Conservation (phyloP, 805 yeast genomes). For the Candida krabiensis region DNA sequence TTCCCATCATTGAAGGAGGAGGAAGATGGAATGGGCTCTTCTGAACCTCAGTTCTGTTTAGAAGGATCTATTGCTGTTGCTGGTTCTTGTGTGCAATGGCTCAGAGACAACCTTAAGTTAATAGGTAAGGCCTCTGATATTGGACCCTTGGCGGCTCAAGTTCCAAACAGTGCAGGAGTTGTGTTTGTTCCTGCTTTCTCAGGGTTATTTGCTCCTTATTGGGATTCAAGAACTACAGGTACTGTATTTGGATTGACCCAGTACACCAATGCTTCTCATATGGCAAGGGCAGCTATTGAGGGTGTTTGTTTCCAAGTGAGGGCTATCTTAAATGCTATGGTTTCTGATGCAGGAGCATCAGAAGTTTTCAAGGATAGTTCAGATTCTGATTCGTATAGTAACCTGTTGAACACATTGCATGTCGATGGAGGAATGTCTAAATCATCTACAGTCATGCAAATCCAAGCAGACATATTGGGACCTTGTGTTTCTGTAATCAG, state of each 20-base stretch:
- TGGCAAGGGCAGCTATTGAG: slow-evolving; percentile 92
- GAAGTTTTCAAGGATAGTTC: slow-evolving; percentile 57
- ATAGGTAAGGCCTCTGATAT: slow-evolving; percentile 82
- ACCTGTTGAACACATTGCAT: slow-evolving; percentile 45
- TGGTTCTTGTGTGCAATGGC: slow-evolving; percentile 92
- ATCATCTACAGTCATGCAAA: slow-evolving; percentile 88
- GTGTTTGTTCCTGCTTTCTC: slow-evolving; percentile 94
- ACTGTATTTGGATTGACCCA: slow-evolving; percentile 92
- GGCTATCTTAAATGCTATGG: slow-evolving; percentile 89
- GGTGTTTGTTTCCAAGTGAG: slow-evolving; percentile 94
- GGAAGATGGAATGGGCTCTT: slow-evolving; percentile 35
- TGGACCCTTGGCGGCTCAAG: slow-evolving; percentile 86
- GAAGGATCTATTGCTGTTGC: slow-evolving; percentile 98
- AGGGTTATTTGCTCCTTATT: slow-evolving; percentile 93
- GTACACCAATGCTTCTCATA: slow-evolving; percentile 86
- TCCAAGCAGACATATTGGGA: slow-evolving; percentile 89
- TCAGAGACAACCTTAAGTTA: slow-evolving; percentile 83
- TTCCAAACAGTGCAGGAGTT: slow-evolving; percentile 82
- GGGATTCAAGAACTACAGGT: slow-evolving; percentile 93
- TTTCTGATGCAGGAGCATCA: slow-evolving; percentile 63
- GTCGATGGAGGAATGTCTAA: slow-evolving; percentile 97
- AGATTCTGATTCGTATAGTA: slow-evolving; percentile 37
- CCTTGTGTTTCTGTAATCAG: slow-evolving; percentile 80
- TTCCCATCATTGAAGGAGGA: slow-evolving; percentile 63
- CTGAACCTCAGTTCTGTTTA: slow-evolving; percentile 77